phyloP scores from a whole-genome alignment of 2,329 filamentous ascomycete species.

The Fusarium sp. region DNA sequence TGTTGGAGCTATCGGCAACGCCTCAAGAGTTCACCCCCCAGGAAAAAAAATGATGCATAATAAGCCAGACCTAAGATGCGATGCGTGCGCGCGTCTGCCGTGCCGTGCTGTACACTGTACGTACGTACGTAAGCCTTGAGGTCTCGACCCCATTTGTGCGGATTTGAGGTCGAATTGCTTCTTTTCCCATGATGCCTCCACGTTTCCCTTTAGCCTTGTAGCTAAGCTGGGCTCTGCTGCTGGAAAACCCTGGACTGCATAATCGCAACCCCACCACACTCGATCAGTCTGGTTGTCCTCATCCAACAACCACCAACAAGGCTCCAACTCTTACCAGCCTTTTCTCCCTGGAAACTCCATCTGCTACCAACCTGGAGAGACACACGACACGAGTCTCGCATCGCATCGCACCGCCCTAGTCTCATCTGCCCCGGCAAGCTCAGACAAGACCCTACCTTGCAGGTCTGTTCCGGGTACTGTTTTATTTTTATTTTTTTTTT shows the following conservation, averaged over 20 bases:
- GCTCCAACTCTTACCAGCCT: slow-evolving; percentile 14
- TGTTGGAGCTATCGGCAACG: neutral
- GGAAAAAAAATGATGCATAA: neutral
- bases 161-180: slow-evolving; percentile 19
- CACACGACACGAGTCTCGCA: slow-evolving; percentile 1
- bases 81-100: neutral
- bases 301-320: slow-evolving; percentile 19
- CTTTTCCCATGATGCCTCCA: slow-evolving; percentile 3
- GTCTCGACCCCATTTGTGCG: slow-evolving; percentile 9
- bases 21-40: neutral
- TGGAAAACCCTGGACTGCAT: slow-evolving; percentile 38
- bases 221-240: slow-evolving; percentile 20
- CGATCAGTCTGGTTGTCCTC: slow-evolving; percentile 18
- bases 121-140: slow-evolving; percentile 16
- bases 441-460: neutral
- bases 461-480: neutral
- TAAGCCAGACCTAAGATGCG: neutral
- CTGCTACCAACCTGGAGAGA: neutral
- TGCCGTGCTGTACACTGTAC: slow-evolving; percentile 1
- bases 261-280: slow-evolving; percentile 41
- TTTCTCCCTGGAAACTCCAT: slow-evolving; percentile 10
- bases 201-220: neutral
- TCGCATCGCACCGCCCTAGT: neutral
- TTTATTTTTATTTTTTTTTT: neutral
- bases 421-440: neutral